phyloP scores from a whole-genome alignment of 1,139 yeast genomes.

The Debaryomyces subglobosus region DNA sequence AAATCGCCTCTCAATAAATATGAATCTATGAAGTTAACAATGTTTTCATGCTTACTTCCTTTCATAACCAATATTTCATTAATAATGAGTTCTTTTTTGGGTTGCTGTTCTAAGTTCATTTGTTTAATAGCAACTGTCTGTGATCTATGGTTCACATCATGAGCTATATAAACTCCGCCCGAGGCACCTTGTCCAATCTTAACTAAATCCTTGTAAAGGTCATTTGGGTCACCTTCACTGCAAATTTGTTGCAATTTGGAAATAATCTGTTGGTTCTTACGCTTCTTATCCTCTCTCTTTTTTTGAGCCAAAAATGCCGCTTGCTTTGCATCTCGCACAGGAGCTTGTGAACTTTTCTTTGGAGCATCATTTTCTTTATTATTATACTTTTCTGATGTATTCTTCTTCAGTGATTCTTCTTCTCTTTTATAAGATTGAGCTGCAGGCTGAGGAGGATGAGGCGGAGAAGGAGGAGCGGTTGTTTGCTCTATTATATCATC shows the following conservation, averaged over 20 bases:
- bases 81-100: conserved; percentile 89
- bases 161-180: conserved; percentile 95
- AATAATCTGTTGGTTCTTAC: conserved; percentile 69
- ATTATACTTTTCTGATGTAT: conserved; percentile 9
- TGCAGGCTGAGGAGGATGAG: conserved; percentile 12
- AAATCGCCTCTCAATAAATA: conserved; percentile 50
- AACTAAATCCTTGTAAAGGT: conserved; percentile 63
- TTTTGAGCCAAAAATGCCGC: conserved; percentile 63
- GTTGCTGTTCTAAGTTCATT: conserved; percentile 91
- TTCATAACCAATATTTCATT: conserved; percentile 54
- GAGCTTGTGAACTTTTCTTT: conserved; percentile 25
- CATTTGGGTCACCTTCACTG: conserved; percentile 85
- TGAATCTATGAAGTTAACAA: conserved; percentile 51
- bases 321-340: conserved; percentile 57
- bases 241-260: conserved; percentile 77
- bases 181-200: conserved; percentile 98
- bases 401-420: conserved; percentile 5
- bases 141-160: conserved; percentile 56
- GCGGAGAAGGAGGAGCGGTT: conserved; percentile 32
- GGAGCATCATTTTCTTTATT: conserved; percentile 16
- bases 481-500: conserved; percentile 37
- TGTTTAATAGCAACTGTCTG: conserved; percentile 90
- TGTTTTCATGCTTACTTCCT: conserved; percentile 50
- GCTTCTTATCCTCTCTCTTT: conserved; percentile 74
- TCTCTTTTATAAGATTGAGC: conserved; percentile 1